phyloP scores from a whole-genome alignment of 2,329 filamentous ascomycete species.

The Alternaria triticimaculans region DNA sequence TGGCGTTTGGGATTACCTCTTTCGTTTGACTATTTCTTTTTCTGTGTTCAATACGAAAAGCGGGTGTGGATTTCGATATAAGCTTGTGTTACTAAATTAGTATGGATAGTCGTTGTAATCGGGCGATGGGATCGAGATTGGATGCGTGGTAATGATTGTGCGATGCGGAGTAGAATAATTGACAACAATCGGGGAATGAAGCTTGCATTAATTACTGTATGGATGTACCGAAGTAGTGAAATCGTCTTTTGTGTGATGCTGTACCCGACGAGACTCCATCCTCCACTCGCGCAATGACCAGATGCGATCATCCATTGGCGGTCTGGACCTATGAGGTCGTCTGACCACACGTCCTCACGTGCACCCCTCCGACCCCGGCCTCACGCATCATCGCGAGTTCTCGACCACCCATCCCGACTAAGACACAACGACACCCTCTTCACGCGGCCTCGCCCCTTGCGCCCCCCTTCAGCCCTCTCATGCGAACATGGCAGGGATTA shows the following conservation, averaged over 20 bases:
- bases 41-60: not conserved
- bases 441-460: not conserved
- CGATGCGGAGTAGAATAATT: not conserved
- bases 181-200: not conserved
- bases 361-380: not conserved
- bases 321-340: not conserved
- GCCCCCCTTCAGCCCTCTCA: not conserved
- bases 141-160: not conserved
- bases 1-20: slow-evolving; percentile 24
- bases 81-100: slow-evolving; percentile 10
- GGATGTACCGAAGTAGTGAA: not conserved
- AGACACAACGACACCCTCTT: not conserved
- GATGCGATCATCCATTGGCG: not conserved
- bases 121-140: not conserved
- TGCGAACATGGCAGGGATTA: slow-evolving; percentile 2
- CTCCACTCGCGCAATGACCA: not conserved
- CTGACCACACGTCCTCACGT: slow-evolving; percentile 11
- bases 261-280: not conserved
- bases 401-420: not conserved
- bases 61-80: not conserved
- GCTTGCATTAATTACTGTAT: not conserved
- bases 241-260: not conserved
- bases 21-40: not conserved
- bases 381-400: not conserved
- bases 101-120: slow-evolving; percentile 9